Evolutionary conservation across 495 filamentous ascomycete genomes (phyloP), one percentile per base, ranked within the genome.

Genomic region (Daldinia grandis): DNA sequence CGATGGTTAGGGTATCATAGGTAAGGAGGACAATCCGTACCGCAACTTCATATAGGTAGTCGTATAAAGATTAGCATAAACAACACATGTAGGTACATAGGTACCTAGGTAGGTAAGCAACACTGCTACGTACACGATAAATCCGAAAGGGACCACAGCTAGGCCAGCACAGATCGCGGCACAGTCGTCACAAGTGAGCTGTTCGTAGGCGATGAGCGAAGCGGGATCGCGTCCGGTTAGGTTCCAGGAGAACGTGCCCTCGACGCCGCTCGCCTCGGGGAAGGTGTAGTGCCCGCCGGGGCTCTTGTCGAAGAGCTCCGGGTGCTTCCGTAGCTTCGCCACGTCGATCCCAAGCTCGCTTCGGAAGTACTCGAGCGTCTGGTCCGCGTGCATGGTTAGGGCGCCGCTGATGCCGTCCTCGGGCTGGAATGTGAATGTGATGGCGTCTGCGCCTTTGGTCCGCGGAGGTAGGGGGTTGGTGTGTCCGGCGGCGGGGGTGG

Each of bases 341-440:
- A 70, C 15, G 67, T 65, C 56, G 61, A 65, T 61, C 15, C 61
- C 61, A 0, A 69, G 15, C 47, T 61, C 56, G 21, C 50, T 15
- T 24, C 33, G 50, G 55, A 49, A 24, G 30, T 61, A 61, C 5
- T 33, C 17, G 55, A 44, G 24, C 37, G 61, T 47, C 38, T 57
- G 56, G 8, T 31, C n/a, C 5, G 35, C 6, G 25, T 51, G 15
- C 5, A 65, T 25, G n/a, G 15, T 33, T 9, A 64, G 30, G 1
- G 54, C 42, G 25, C 66, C 60, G 55, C 38, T 78, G 72, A 68
- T 35, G 10, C 40, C 42, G 3, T 76, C 71, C 31, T 66, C 63
- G 3, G 74, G 64, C 35, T 75, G 74, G 27, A 77, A 58, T 1
- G 74, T 77, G 66, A 77, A 75, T 44, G 50, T 73, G 30, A 69